Evolutionary conservation across 495 filamentous ascomycete genomes (phyloP), one percentile per base, ranked within the genome.

Genomic region (Penicillium lividum): DNA sequence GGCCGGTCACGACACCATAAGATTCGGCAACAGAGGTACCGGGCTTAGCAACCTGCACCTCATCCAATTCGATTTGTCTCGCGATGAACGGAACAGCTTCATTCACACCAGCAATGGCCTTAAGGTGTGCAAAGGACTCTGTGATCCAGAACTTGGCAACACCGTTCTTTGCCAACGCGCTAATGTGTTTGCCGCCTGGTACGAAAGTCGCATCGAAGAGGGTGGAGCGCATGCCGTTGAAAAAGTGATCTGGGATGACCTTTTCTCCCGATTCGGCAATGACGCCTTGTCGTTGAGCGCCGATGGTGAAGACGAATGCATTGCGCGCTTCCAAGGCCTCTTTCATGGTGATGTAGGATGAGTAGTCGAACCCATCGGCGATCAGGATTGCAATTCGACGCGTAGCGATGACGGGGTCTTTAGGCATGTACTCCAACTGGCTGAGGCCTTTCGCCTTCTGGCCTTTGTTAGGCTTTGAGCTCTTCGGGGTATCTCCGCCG

Each of bases 121-220:
- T 91, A 52, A 93, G 73, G 59, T 93, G 86, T 3, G 90, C 85
- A 66, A 92, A 95, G 0, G 90, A 86, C 72, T 95, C 90, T 56
- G 90, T 82, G 25, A 96, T 76, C 89, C 89, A 96, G 75, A 93
- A 88, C 52, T 91, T 74, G 2, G 89, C 90, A 22, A 91, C 83
- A 5, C 92, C 92, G 54, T 84, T 90, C 74, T 86, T 85, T 36
- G 80, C 71, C 5, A 96, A 79, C 1, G 45, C 44, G 16, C 79
- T 79, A 18, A 89, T 80, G 54, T 91, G 78, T 0, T 80, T 77
- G 0, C 91, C 91, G 16, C 90, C 89, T 16, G 90, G 90, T 18
- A 96, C 77, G 66, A 92, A 93, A 30, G 91, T 68, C 1, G 91
- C 86, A 66, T 96, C 93, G 61, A 96, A 93, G 75, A 96, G 83